A percentile compares a stretch with the other conserved stretches of the same genome.
Conservation (phyloP, 1,139 yeast species). For the Sugiyamaella neomexicana region DNA sequence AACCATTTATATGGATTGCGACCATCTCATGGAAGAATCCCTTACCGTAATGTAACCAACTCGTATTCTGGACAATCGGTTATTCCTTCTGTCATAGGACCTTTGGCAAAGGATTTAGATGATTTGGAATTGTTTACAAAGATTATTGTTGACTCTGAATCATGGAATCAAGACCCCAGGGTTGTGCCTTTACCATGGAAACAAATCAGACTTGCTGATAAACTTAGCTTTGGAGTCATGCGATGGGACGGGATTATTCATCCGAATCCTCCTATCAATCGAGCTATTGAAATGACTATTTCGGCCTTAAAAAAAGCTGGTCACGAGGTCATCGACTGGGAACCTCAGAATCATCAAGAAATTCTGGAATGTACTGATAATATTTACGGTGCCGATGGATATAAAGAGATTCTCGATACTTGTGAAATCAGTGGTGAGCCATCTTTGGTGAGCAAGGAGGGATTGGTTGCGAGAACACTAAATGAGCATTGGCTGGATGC, state of each 20-base stretch:
- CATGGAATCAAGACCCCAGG: slow-evolving; percentile 57
- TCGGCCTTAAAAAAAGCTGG: slow-evolving; percentile 38
- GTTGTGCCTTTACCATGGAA: slow-evolving; percentile 53
- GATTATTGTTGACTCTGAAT: slow-evolving; percentile 49
- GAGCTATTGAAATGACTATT: slow-evolving; percentile 38
- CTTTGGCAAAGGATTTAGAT: slow-evolving; percentile 49
- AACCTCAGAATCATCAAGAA: slow-evolving; percentile 35
- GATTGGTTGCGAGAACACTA: slow-evolving; percentile 41
- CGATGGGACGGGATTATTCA: slow-evolving; percentile 36
- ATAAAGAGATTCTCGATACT: slow-evolving; percentile 37
- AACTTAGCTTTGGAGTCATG: slow-evolving; percentile 39
- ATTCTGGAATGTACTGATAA: slow-evolving; percentile 14
- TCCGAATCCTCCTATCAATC: slow-evolving; percentile 48
- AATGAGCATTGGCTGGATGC: slow-evolving; percentile 49
- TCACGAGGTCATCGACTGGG: slow-evolving; percentile 48
- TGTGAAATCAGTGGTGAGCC: slow-evolving; percentile 46
- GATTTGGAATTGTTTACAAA: slow-evolving; percentile 52
- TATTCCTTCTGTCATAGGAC: slow-evolving; percentile 46
- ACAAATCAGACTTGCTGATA: slow-evolving; percentile 33
- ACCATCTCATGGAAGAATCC: slow-evolving; percentile 54
- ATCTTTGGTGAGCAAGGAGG: slow-evolving; percentile 12
- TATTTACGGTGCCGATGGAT: slow-evolving; percentile 29
- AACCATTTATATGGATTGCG: slow-evolving; percentile 67
- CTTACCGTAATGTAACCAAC: slow-evolving; percentile 42
- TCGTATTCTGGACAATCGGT: slow-evolving; percentile 51